Base-by-base conservation (phyloP, 129 eudicot genomes). In the Centaurea solstitialis region DNA sequence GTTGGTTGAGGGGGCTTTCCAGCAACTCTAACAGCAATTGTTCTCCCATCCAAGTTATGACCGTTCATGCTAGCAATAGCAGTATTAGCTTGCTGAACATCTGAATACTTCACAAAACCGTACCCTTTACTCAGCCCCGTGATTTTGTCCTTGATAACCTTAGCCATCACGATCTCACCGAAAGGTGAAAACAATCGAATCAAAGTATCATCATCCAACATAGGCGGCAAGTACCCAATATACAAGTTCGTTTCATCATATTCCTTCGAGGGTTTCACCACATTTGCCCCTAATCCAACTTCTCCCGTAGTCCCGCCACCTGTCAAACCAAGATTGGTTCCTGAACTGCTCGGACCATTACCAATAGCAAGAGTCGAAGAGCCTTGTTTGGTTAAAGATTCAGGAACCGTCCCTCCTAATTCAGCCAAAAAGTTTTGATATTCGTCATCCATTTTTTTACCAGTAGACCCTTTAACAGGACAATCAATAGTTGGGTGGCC, bases 391-490 rank as follows among this genome's bases (percentile, higher is more conserved):
- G 68, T 87, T 17, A 73, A 28, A 4, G 88, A 79, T 21, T 93
- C 97, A 1, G 97, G 97, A 18, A 87, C 82, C 5, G 97, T 89
- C 30, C 97, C 98, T 5, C 98, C 98, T 21, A 93, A 87, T 78
- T 93, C 98, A 3, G 94, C 92, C 83, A 93, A 76, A 73, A 93
- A 93, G 62, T 87, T 93, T 70, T 91, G 93, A 75, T 93, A 93
- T 74, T 93, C 98, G 22, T 91, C 98, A 43, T 93, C 98, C 97
- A 93, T 93, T 59, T 93, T 93, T 92, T 93, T 93, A 73, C 97
- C 97, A 4, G 92, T 74, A 7, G 97, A 78, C 69, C 82, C 92
- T 89, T 93, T 93, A 28, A 93, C 92, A 0, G 98, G 97, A 84
- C 98, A 93, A 59, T 93, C 98, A 50, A 89, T 93, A 21, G 98